phyloP scores from a whole-genome alignment of 176 grass and related monocot genomes.

The Hordeum vulgare region DNA sequence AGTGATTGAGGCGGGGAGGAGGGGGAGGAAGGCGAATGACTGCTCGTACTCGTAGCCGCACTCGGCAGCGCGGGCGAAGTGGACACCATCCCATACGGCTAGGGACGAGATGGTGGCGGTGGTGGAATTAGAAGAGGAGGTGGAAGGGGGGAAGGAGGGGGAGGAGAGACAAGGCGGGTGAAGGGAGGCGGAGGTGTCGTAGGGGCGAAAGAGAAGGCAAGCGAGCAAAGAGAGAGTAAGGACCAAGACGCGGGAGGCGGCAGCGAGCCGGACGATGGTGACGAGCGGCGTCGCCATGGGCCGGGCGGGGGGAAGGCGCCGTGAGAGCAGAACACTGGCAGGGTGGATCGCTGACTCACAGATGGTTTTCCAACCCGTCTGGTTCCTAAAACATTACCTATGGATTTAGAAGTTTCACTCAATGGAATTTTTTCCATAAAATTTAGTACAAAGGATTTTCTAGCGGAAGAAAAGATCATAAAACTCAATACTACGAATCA shows the following conservation, averaged over 20 bases:
- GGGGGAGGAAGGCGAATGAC: constrained; percentile 75
- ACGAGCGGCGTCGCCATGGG: not conserved
- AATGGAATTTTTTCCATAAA: constrained; percentile 17
- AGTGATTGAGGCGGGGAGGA: constrained; percentile 58
- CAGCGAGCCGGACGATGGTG: constrained; percentile 35
- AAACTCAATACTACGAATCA: too few relatives aligned
- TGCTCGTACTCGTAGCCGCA: constrained; percentile 99
- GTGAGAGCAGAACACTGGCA: not conserved
- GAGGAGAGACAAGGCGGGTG: constrained; percentile 56
- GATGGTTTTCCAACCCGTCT: not conserved
- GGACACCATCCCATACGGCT: constrained; percentile 85
- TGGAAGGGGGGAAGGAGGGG: not conserved
- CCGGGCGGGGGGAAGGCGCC: not conserved
- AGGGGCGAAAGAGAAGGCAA: constrained; percentile 67
- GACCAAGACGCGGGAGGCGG: constrained; percentile 50
- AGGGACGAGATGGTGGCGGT: constrained; percentile 44
- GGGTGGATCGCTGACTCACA: not conserved
- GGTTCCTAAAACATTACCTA: not conserved
- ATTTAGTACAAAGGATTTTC: too few relatives aligned
- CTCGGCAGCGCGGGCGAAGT: constrained; percentile 71
- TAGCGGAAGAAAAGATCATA: too few relatives aligned
- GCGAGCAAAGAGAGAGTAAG: constrained; percentile 47
- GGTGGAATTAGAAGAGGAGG: not conserved
- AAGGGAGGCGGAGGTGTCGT: constrained; percentile 84
- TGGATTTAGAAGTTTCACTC: not conserved